Evolutionary conservation across 352 stramenopile species (phyloP), one percentile per base, ranked within the genome.

Genomic region (Pythium apleroticum): DNA sequence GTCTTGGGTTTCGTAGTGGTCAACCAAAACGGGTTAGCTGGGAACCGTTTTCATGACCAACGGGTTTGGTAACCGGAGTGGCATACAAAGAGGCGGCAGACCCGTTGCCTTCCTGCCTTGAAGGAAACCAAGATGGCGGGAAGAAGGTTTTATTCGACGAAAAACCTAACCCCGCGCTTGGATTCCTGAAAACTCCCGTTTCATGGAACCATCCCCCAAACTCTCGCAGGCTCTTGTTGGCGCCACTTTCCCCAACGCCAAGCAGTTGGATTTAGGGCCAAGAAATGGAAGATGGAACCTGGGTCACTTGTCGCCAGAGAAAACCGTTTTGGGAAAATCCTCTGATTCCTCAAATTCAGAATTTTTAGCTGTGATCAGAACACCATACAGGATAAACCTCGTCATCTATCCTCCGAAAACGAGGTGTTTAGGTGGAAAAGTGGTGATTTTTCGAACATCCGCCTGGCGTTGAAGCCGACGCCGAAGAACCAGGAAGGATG

Each of bases 111-210:
- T 39, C 33, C 33, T 39, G 33, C 33, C 57, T 63, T 66, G 56
- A 65, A 70, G 57, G 56, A 69, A 69, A 63, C 63, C 43, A 68
- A 53, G 62, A 71, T 71, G 65, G 65, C 65, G 65, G 65, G 65
- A 71, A 65, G 62, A 37, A 60, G 65, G 65, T 71, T 71, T 71
- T 71, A 66, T 63, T 54, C 17, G 0, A 14, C 1, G 52, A 65
- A 69, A 63, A 63, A 64, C 63, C 55, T 60, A 56, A 56, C 45
- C 57, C 56, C 56, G 56, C 55, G 55, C 55, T 20, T 35, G 52
- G 31, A 63, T 58, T 59, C 52, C 37, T 22, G 52, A 41, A 46
- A 41, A 30, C 14, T 11, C n/a, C 33, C 46, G 46, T 68, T 60
- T 63, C 60, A 39, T 66, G 27, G 43, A 58, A 35, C 22, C 49